phyloP scores from a whole-genome alignment of 352 stramenopile species.

The Globisporangium apiculatum region DNA sequence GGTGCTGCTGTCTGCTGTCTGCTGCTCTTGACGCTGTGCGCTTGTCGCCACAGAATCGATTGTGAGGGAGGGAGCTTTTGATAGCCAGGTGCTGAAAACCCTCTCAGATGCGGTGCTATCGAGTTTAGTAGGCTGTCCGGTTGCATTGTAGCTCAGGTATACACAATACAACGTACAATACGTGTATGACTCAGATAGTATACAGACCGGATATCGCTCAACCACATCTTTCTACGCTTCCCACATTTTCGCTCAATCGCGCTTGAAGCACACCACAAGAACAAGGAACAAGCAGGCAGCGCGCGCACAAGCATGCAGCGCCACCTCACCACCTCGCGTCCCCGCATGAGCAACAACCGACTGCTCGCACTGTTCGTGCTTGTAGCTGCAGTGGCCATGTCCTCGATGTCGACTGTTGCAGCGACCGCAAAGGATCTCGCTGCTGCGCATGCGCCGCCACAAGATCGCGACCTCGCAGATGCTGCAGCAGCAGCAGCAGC shows the following conservation, averaged over 20 bases:
- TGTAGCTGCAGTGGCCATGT: background rate
- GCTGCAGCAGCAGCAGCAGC: background rate
- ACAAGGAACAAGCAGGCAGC: background rate
- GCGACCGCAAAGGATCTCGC: background rate
- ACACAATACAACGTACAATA: no score
- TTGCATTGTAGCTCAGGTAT: no score
- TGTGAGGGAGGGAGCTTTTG: background rate
- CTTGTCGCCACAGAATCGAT: constrained; percentile 12
- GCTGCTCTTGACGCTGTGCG: constrained; percentile 1
- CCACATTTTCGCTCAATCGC: no score
- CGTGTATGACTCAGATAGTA: no score
- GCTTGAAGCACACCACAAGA: background rate
- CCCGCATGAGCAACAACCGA: no score
- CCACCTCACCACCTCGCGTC: background rate
- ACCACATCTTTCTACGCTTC: no score
- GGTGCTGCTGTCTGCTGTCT: background rate
- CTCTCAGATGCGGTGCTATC: no score
- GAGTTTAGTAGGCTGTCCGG: no score
- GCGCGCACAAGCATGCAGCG: background rate
- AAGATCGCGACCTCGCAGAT: background rate
- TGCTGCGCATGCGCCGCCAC: background rate
- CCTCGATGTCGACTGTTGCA: background rate
- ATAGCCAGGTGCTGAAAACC: background rate
- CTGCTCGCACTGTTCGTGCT: background rate
- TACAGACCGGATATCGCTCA: no score